Base-by-base conservation (phyloP, 495 filamentous ascomycete species). In the Amphirosellinia nigrospora region DNA sequence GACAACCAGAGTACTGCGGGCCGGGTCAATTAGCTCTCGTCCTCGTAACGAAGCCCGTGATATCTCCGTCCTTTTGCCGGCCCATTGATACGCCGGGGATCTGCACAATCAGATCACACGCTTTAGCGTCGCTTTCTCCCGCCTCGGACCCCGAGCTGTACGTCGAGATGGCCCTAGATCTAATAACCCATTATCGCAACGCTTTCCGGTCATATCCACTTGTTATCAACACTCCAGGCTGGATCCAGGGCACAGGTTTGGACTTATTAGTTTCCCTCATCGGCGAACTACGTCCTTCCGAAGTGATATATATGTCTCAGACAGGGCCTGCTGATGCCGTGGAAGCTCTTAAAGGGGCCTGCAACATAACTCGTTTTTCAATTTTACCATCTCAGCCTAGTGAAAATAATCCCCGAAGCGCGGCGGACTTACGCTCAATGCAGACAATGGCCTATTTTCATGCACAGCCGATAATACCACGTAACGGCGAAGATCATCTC, bases 391-490 rank as follows among this genome's bases (percentile, higher is more conserved):
- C 90, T 3, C 88, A 91, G 70, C 80, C 88, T 21, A 89, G 85
- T 64, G 86, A 91, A 26, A 82, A 87, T 64, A 81, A 87, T 6
- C 86, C 86, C n/a, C 83, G 89, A 46, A 93, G 90, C 1, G 86
- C 91, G 10, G 86, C 86, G 15, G 88, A 95, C 72, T 77, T 93
- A 5, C 86, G 93, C 63, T 85, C 87, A 32, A 94, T 96, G 92
- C 91, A 94, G 71, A 90, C 87, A 28, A 87, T 93, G 75, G 92
- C 93, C 0, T 94, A 94, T 71, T 94, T 96, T 77, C 89, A 93
- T 75, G 73, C 82, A 48, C 81, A 73, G 46, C 15, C 50, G 39
- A 26, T 16, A 28, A 43, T 48, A 19, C n/a, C 5, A 8, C 16
- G 19, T 56, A 11, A 28, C 41, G 19, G 28, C 46, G 66, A 28